Evolutionary conservation across 1,284 basidiomycete species (phyloP), one percentile per base, ranked within the genome.

Genomic region (Marasmius tenuissimus): DNA sequence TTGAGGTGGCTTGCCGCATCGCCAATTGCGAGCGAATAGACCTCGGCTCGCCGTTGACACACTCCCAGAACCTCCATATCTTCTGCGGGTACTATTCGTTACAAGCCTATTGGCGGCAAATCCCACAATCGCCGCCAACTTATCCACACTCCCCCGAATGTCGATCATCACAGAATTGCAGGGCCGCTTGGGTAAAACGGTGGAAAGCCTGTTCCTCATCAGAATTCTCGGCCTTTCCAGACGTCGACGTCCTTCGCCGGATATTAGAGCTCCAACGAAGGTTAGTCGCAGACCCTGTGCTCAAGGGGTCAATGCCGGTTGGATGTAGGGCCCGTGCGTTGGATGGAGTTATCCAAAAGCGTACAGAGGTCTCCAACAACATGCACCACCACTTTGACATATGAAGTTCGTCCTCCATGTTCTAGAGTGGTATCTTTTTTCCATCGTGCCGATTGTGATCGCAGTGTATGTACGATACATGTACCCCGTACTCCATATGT

Each of bases 321-420:
- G 33, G 37, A 4, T 62, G 61, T 50, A 62, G 58, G 57, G 57
- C 34, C 10, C 48, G 37, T 39, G 61, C 58, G 14, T 22, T 62
- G 10, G 35, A 56, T 47, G 57, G 45, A 27, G 16, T 62, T 14
- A 37, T 39, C 33, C 58, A 56, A 53, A 54, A 57, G 35, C 58
- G 52, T 37, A 42, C 55, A 9, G 16, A 59, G 10, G 51, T 62
- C 37, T 58, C 54, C 11, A 53, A 59, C 14, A 59, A 47, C 18
- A 27, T 62, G 20, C 61, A 62, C 49, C 61, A 62, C 53, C 61
- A 62, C 45, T 62, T 62, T 39, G 61, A 62, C 53, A 40, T 62
- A 34, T 62, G 38, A 58, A 37, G 57, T 27, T 47, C 27, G 57
- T 35, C 7, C 12, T n/a, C 20, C 12, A 11, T 48, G 34, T 33